Percentiles rank a stretch among this genome's conserved stretches.
Evolutionary conservation across 495 filamentous ascomycete species (phyloP).

Genomic region (Trichoderma virens): DNA sequence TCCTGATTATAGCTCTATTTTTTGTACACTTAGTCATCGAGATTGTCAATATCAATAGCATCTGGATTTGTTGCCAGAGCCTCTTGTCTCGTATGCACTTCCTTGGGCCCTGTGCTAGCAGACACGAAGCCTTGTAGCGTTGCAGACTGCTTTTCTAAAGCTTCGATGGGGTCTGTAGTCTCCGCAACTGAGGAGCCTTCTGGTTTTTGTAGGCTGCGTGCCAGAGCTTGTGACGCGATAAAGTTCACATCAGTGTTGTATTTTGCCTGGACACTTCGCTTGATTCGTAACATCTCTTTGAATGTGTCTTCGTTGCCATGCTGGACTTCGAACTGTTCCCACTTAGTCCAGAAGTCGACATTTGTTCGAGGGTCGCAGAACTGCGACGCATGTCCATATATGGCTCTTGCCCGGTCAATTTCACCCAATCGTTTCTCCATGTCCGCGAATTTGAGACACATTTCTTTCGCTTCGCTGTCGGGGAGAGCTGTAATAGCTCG

Average conservation of each 20-base stretch:
- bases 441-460: slow-evolving; percentile 98
- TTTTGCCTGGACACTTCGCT: slow-evolving; percentile 92
- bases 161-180: slow-evolving; percentile 79
- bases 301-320: slow-evolving; percentile 99
- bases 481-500: slow-evolving; percentile 85
- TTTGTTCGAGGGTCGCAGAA: slow-evolving; percentile 94
- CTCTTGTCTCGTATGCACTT: slow-evolving; percentile 38
- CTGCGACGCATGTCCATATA: slow-evolving; percentile 93
- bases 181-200: slow-evolving; percentile 23
- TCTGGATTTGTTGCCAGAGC: slow-evolving; percentile 61
- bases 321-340: slow-evolving; percentile 93
- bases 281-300: slow-evolving; percentile 98
- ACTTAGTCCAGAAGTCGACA: slow-evolving; percentile 87
- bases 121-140: slow-evolving; percentile 91
- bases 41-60: slow-evolving; percentile 75
- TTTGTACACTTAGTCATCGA: slow-evolving; percentile 32
- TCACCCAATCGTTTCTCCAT: slow-evolving; percentile 96
- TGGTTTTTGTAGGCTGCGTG: slow-evolving; percentile 58
- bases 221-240: slow-evolving; percentile 92
- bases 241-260: slow-evolving; percentile 99
- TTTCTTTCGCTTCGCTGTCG: slow-evolving; percentile 88
- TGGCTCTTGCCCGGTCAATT: slow-evolving; percentile 89
- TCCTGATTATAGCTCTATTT: not conserved
- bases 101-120: slow-evolving; percentile 70
- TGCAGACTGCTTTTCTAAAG: slow-evolving; percentile 78